Base-by-base conservation (phyloP, 1,284 basidiomycete species). In the Ustilago xerochloae region DNA sequence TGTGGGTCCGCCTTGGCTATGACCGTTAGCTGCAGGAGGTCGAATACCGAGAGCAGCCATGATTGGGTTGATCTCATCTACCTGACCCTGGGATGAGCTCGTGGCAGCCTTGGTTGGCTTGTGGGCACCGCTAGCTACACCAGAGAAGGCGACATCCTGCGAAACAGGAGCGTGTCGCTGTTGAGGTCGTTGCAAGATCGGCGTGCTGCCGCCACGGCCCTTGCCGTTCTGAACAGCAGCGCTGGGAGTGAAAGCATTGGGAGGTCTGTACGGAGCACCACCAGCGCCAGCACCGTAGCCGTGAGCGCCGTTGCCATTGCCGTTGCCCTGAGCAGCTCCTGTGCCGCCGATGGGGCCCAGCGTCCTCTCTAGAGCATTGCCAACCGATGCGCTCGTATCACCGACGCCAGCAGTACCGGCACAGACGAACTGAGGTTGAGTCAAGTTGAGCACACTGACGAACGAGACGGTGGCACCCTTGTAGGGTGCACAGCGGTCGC, bases 401-500 rank as follows among this genome's bases (percentile, higher is more conserved):
- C 59, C 49, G 7, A 32, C 56, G 15, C 57, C 59, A 36, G 26
- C 48, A 30, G 63, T 63, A 13, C 72, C 72, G 12, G 62, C 66
- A 29, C 72, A 75, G 29, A 70, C 79, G 43, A 81, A 77, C 33
- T 82, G 81, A 4, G 82, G 79, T 60, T 78, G 75, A 4, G 75
- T 77, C 32, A 84, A 64, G 63, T 84, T 84, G 45, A 84, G 79
- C 46, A 82, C 79, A 26, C 76, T 68, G 41, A 73, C 61, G 15
- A 73, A 77, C 20, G 71, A 65, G 0, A 83, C 74, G 2, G 75
- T 75, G 28, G 72, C 81, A 18, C 77, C 72, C 30, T 73, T 66
- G 41, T 77, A 77, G 12, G 66, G 59, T 10, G 52, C 41, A 53
- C 65, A 78, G 7, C 73, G 33, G 75, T 93, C 92, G n/a, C 90